phyloP scores from a whole-genome alignment of 129 eudicot genomes.

The Arctium minus region DNA sequence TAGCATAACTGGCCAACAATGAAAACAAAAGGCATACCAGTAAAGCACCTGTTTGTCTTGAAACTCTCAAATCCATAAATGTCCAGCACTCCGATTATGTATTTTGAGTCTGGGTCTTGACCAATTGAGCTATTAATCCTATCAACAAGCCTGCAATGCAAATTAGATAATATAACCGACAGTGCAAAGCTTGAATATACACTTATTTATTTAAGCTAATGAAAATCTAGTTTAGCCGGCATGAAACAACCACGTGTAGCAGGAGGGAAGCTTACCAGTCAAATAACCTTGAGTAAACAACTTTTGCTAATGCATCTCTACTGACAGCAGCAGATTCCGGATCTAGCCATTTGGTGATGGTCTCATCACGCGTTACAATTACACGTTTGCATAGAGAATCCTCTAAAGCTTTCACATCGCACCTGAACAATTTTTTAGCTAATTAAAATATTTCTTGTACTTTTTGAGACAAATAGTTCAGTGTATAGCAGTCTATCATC shows the following conservation, averaged over 20 bases:
- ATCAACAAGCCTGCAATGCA: conserved; percentile 84
- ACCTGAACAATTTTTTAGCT: conserved; percentile 50
- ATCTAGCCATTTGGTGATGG: conserved; percentile 91
- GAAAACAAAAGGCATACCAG: conserved; percentile 76
- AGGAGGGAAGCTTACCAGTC: conserved; percentile 68
- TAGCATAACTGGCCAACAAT: conserved; percentile 31
- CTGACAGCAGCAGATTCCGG: conserved; percentile 84
- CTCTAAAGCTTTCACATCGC: conserved; percentile 83
- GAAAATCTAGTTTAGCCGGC: conserved; percentile 10
- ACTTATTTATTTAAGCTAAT: background rate
- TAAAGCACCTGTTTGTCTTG: conserved; percentile 99
- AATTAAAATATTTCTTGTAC: conserved; percentile 11
- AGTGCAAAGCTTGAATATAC: background rate
- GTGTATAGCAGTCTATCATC: background rate
- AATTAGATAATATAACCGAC: background rate
- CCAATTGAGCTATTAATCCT: conserved; percentile 91
- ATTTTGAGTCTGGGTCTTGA: conserved; percentile 82
- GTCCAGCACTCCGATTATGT: conserved; percentile 91
- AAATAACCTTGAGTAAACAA: conserved; percentile 89
- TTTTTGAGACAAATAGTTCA: background rate
- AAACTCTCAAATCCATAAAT: conserved; percentile 98
- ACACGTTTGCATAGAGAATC: conserved; percentile 97
- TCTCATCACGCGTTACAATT: conserved; percentile 94
- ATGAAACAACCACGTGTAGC: conserved; percentile 9
- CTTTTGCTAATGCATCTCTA: conserved; percentile 96